These are phyloP conservation scores for Taxawa tesnikishii DNA, from an alignment of 2,329 filamentous ascomycete genomes.

Conservation along the genomic window DNA sequence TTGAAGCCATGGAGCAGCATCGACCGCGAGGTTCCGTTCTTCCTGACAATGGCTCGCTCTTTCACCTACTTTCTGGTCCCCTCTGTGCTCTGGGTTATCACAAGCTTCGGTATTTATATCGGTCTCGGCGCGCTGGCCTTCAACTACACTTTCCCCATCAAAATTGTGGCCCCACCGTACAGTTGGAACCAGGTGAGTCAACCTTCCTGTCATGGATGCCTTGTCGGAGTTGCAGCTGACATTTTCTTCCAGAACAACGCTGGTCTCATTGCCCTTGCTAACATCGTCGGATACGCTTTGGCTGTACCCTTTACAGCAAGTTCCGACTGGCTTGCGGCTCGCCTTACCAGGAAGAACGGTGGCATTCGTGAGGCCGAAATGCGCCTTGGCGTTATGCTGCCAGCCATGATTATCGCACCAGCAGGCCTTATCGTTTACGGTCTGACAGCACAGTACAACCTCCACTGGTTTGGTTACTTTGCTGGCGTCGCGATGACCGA, in stretches of 20 bases:
- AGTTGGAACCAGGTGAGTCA: too few relatives aligned
- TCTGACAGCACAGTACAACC: constrained; percentile 18
- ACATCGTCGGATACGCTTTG: constrained; percentile 21
- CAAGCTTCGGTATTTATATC: constrained; percentile 25
- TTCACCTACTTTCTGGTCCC: constrained; percentile 25
- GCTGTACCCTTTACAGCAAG: constrained; percentile 20
- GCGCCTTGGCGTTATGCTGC: constrained; percentile 20
- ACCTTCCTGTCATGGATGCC: background rate
- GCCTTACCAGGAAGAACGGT: constrained; percentile 16
- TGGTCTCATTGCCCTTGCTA: constrained; percentile 20
- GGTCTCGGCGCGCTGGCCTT: constrained; percentile 24
- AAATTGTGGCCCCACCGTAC: constrained; percentile 21
- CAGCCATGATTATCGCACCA: constrained; percentile 22
- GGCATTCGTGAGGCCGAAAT: constrained; percentile 19
- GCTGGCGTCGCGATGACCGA: constrained; percentile 22
- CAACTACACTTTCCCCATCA: constrained; percentile 25
- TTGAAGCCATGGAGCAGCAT: constrained; percentile 21
- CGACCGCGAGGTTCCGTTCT: constrained; percentile 21
- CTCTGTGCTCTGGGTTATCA: constrained; percentile 24
- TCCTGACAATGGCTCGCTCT: constrained; percentile 20
- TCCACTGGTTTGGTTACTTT: constrained; percentile 26
- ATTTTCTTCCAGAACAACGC: constrained; percentile 16
- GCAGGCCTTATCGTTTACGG: constrained; percentile 23
- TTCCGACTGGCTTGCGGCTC: constrained; percentile 17
- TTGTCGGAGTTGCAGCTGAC: too few relatives aligned